A percentile compares a stretch with the other conserved stretches of the same genome.
Conservation (phyloP, 305 asterid genomes). For the Fraxinus latifolia region DNA sequence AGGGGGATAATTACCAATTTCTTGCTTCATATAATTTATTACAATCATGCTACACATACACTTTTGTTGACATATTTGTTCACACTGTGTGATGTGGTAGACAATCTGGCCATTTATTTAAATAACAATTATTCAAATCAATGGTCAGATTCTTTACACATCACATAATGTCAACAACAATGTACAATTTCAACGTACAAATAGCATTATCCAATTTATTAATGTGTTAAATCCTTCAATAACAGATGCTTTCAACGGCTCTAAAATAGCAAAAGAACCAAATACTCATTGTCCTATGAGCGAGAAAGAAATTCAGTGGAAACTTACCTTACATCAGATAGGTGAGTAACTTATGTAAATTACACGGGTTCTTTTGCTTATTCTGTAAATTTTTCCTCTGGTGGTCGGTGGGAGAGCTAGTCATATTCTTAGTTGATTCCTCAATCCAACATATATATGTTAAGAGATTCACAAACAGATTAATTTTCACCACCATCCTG, state of each 20-base stretch:
- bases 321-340: constrained; percentile 85
- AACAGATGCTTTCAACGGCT: constrained; percentile 31
- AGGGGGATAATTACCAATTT: neutral
- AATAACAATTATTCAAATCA: neutral
- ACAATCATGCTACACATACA: neutral
- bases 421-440: neutral
- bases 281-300: constrained; percentile 36
- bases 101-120: neutral
- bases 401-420: neutral
- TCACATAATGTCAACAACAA: neutral
- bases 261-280: neutral
- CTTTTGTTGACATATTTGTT: neutral
- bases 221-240: constrained; percentile 20
- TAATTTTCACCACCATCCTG: neutral
- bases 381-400: neutral
- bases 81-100: neutral
- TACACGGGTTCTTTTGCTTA: constrained; percentile 21
- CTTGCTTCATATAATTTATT: constrained; percentile 17
- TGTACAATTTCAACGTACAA: neutral
- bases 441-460: neutral
- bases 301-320: constrained; percentile 79
- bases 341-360: constrained; percentile 37
- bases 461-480: neutral
- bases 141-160: neutral
- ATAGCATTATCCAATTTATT: neutral